Percentiles rank a stretch among this genome's conserved stretches.
Conservation (phyloP, 148 eudicot genomes). For the Polygonum aviculare region DNA sequence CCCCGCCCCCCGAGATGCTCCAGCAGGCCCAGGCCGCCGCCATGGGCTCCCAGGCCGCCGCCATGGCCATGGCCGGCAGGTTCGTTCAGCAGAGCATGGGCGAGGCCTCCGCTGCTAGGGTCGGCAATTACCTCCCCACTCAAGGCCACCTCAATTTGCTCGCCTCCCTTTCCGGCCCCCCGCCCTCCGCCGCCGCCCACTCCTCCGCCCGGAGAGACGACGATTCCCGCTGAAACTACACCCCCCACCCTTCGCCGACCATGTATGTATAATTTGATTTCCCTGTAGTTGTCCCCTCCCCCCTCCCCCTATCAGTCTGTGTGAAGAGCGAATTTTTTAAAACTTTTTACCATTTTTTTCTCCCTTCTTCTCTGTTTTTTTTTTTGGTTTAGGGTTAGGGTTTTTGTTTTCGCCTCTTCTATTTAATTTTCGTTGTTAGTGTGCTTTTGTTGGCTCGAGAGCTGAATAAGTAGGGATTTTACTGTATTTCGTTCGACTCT, state of each 20-base stretch:
- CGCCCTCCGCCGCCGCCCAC: conserved; percentile 19
- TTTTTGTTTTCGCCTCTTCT: background rate
- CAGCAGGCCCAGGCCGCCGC: conserved; percentile 16
- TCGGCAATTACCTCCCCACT: conserved; percentile 70
- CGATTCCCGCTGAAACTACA: conserved; percentile 27
- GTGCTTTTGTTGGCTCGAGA: background rate
- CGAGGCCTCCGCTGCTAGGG: conserved; percentile 59
- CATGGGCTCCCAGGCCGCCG: conserved; percentile 20
- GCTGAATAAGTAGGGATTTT: background rate
- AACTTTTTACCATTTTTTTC: background rate
- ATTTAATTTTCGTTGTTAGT: background rate
- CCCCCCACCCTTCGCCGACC: no score
- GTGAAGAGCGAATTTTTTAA: conserved; percentile 1
- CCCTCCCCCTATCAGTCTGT: background rate
- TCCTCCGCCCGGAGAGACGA: conserved; percentile 42
- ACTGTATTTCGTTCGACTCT: background rate
- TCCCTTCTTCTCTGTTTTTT: background rate
- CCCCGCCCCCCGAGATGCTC: conserved; percentile 64
- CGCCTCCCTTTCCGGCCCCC: conserved; percentile 67
- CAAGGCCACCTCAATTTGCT: conserved; percentile 72
- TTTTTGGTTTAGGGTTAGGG: background rate
- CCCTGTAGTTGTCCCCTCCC: no score
- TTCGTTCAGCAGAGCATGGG: conserved; percentile 40
- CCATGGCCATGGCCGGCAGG: conserved; percentile 31
- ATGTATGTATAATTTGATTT: no score